Conservation (phyloP, 2,329 filamentous ascomycete species). For the Aspergillus proliferans region DNA sequence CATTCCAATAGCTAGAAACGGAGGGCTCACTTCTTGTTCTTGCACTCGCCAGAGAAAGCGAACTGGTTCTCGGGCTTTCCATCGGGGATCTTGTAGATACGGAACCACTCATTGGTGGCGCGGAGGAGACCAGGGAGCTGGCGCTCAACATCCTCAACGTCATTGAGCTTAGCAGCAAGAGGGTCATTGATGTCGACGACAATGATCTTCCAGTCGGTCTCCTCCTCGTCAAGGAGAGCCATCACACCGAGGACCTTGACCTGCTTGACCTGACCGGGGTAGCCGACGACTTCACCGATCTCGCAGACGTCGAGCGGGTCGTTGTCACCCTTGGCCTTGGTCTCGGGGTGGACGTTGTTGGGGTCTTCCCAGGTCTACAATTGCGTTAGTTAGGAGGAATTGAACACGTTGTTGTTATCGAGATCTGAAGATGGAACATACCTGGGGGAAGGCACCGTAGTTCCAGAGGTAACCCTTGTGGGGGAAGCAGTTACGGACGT, state of each 20-base stretch:
- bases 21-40: conserved; percentile 81
- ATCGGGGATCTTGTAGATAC: conserved; percentile 99
- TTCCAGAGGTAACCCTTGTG: conserved; percentile 99
- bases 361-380: conserved; percentile 96
- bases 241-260: conserved; percentile 99
- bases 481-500: conserved; percentile 99
- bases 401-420: neutral
- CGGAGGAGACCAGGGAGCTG: conserved; percentile 94
- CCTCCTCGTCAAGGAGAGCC: conserved; percentile 97
- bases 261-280: conserved; percentile 96
- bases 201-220: conserved; percentile 99
- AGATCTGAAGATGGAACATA: conserved; percentile 40
- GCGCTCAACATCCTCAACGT: conserved; percentile 97
- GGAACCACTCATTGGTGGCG: conserved; percentile 99
- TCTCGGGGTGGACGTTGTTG: conserved; percentile 91
- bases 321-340: conserved; percentile 99
- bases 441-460: conserved; percentile 98
- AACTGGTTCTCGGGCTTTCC: conserved; percentile 99
- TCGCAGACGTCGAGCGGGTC: conserved; percentile 99
- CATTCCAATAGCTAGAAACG: neutral
- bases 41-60: conserved; percentile 99
- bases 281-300: conserved; percentile 96
- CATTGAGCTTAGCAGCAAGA: conserved; percentile 90
- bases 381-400: neutral
- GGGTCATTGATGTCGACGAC: conserved; percentile 99